Evolutionary conservation across 2,329 filamentous ascomycete genomes (phyloP).

Genomic region (Aspergillus sp.): DNA sequence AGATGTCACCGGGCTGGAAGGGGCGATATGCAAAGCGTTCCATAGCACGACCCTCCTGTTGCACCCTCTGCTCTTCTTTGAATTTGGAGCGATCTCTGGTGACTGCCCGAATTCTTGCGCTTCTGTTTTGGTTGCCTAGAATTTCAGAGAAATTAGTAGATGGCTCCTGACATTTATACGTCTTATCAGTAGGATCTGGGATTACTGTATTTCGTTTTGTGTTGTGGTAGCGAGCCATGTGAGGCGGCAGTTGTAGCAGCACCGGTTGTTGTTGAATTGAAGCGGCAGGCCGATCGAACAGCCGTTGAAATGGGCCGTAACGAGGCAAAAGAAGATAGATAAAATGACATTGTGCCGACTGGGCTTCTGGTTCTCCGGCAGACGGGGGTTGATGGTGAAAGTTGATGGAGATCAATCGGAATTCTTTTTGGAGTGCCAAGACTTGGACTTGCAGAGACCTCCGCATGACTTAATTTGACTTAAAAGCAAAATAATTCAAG

Average conservation of each 20-base stretch:
- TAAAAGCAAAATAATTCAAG: background rate
- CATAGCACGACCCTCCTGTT: conserved; percentile 43
- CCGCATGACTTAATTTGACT: conserved; percentile 23
- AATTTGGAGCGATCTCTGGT: conserved; percentile 23
- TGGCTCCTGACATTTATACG: too few relatives aligned
- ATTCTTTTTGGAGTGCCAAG: conserved; percentile 39
- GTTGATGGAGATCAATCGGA: conserved; percentile 20
- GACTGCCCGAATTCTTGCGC: too few relatives aligned
- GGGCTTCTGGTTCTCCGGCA: background rate
- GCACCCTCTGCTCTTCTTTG: conserved; percentile 42
- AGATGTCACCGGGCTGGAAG: conserved; percentile 81
- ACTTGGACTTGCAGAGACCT: conserved; percentile 22
- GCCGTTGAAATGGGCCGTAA: conserved; percentile 31
- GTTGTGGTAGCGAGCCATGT: conserved; percentile 25
- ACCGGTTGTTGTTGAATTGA: conserved; percentile 39
- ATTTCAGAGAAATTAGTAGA: background rate
- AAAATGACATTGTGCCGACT: conserved; percentile 32
- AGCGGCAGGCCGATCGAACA: conserved; percentile 32
- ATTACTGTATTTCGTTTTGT: conserved; percentile 10
- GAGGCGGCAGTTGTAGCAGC: conserved; percentile 31
- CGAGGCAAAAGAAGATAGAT: conserved; percentile 33
- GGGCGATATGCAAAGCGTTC: conserved; percentile 60
- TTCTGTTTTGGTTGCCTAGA: too few relatives aligned
- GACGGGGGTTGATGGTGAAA: background rate
- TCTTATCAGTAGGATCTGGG: background rate